These are phyloP conservation scores for Ophiognomonia clavigignenti-juglandacearum DNA, from an alignment of 2,329 filamentous ascomycete species.

Conservation along the genomic window DNA sequence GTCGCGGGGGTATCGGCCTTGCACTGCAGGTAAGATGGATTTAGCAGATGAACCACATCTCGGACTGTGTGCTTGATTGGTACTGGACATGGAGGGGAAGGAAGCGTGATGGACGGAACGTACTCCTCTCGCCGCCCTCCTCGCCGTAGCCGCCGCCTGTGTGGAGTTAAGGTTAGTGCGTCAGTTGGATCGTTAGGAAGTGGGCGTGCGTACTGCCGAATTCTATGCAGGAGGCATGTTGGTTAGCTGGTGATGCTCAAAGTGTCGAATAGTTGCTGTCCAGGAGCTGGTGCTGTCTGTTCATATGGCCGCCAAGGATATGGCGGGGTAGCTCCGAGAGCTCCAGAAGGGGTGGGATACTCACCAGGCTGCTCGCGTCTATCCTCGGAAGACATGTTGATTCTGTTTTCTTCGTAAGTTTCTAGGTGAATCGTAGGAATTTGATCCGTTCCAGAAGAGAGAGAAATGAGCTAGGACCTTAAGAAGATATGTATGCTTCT, in stretches of 20 bases:
- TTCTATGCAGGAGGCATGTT: not conserved
- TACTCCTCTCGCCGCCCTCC: conserved; percentile 10
- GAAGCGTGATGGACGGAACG: conserved; percentile 16
- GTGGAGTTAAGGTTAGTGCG: too few relatives aligned
- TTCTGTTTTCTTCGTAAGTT: not conserved
- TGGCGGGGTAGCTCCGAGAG: conserved; percentile 14
- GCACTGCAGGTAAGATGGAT: not conserved
- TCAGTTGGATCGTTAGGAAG: not conserved
- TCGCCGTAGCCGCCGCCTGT: conserved; percentile 13
- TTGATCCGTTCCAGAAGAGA: not conserved
- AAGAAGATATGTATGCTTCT: not conserved
- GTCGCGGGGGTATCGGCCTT: conserved; percentile 25
- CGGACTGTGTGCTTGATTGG: not conserved
- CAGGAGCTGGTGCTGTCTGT: conserved; percentile 1
- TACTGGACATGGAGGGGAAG: not conserved
- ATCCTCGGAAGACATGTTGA: conserved; percentile 12
- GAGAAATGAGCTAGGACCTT: not conserved
- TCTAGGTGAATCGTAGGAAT: not conserved
- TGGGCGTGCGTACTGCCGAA: conserved; percentile 12
- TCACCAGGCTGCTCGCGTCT: conserved; percentile 18
- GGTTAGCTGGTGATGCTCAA: not conserved
- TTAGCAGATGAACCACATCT: not conserved
- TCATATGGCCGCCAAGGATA: not conserved
- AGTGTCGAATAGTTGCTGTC: not conserved
- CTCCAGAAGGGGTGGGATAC: not conserved